Evolutionary conservation across 75 land plant genomes (phyloP), one percentile per base, ranked within the genome.

Genomic region (Pseudotsuga menziesii): DNA sequence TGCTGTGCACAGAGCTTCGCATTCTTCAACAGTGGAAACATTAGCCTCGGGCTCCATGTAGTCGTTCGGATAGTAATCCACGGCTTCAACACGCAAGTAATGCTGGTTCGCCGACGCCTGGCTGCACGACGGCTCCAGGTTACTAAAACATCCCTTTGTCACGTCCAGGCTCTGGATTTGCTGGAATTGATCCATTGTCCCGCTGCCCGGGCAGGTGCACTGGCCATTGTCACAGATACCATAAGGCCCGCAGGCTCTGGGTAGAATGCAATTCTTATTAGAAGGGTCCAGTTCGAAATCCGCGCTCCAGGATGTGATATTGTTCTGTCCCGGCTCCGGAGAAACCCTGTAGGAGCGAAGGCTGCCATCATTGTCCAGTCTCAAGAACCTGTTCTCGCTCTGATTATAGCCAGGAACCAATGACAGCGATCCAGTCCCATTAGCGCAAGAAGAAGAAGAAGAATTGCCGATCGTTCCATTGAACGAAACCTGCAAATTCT

Each of bases 161-260:
- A 61, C 8, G 36, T 76, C 62, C 36, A 76, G 41, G 60, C 4
- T 17, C 22, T 61, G 20, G 6, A 59, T 13, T 41, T 76, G 66
- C 5, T 5, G 23, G 26, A 76, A 72, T 11, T 76, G 9, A 76
- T 76, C 77, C 3, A 11, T 19, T 1, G 77, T 57, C 13, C 77
- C 66, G 5, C 64, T 59, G 35, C 75, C 75, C 9, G 80, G 80
- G 66, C 82, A 81, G 70, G 61, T 76, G 41, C 82, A 81, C 41
- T 76, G 78, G 39, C 81, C 82, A 23, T 76, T 64, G 5, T 7
- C 14, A 71, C 84, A 83, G 35, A 76, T 59, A 17, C 84, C 81
- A 75, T 83, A 83, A 64, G 80, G 78, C 9, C 84, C 84, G 56
- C 84, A 83, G 7, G 67, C 78, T 12, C 36, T 75, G 17, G 84